A percentile compares a stretch with the other conserved stretches of the same genome.
Conservation (phyloP, 495 filamentous ascomycete species). For the Staphylotrichum tortipilum region DNA sequence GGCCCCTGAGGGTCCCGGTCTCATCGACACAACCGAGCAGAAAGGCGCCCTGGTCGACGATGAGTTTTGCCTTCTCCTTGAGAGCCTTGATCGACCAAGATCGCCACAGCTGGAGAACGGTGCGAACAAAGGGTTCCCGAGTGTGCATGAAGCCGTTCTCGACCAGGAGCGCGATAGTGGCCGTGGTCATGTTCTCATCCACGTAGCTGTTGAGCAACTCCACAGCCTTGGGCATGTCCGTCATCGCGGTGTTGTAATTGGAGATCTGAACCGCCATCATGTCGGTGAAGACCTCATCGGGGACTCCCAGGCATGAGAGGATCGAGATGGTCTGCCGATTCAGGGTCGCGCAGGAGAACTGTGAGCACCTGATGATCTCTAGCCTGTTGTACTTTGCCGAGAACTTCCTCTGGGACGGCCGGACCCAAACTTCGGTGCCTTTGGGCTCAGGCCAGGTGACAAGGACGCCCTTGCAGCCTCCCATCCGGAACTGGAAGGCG, state of each 20-base stretch:
- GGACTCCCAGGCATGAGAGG: constrained; percentile 67
- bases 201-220: constrained; percentile 60
- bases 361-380: constrained; percentile 77
- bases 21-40: constrained; percentile 88
- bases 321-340: constrained; percentile 87
- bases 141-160: constrained; percentile 66
- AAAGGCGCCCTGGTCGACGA: constrained; percentile 74
- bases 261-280: constrained; percentile 58
- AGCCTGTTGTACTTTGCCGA: constrained; percentile 57
- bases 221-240: constrained; percentile 51
- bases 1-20: constrained; percentile 62
- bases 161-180: constrained; percentile 66
- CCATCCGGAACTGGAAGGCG: constrained; percentile 83
- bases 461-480: constrained; percentile 85
- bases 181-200: constrained; percentile 78
- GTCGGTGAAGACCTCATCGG: constrained; percentile 53
- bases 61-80: constrained; percentile 86
- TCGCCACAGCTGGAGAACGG: constrained; percentile 65
- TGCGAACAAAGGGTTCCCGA: constrained; percentile 72
- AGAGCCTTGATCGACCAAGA: constrained; percentile 76
- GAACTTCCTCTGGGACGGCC: constrained; percentile 85
- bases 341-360: constrained; percentile 63
- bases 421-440: constrained; percentile 59
- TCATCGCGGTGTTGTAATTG: constrained; percentile 59
- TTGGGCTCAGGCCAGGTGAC: constrained; percentile 55